These are phyloP conservation scores for Sclerotinia subarctica DNA, from an alignment of 2,329 filamentous ascomycete genomes.

Conservation along the genomic window DNA sequence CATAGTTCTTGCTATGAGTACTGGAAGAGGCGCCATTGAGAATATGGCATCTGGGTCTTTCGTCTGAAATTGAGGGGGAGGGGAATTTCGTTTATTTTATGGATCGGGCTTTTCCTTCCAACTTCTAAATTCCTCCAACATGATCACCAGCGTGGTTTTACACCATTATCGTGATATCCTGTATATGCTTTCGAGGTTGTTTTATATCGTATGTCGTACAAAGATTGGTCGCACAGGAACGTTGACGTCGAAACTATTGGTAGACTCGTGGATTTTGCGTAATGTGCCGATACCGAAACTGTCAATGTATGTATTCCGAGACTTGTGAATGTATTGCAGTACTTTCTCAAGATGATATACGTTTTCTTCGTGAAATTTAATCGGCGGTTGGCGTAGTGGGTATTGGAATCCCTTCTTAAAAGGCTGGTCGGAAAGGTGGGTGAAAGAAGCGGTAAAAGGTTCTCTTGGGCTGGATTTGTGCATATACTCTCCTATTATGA, in stretches of 20 bases:
- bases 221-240: background rate
- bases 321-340: background rate
- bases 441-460: constrained; percentile 22
- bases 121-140: constrained; percentile 22
- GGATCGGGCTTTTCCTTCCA: constrained; percentile 23
- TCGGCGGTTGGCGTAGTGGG: constrained; percentile 18
- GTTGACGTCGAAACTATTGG: constrained; percentile 6
- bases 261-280: background rate
- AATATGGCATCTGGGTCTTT: background rate
- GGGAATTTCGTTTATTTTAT: constrained; percentile 17
- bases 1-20: constrained; percentile 24
- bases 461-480: background rate
- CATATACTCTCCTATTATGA: constrained; percentile 11
- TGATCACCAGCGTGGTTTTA: constrained; percentile 18
- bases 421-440: constrained; percentile 21
- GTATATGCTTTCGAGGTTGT: background rate
- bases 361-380: constrained; percentile 11
- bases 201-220: background rate
- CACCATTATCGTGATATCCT: constrained; percentile 17
- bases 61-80: constrained; percentile 1
- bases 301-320: constrained; percentile 5
- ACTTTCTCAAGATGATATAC: constrained; percentile 17
- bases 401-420: constrained; percentile 10
- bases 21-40: constrained; percentile 31
- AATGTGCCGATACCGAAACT: background rate